phyloP scores from a whole-genome alignment of 176 grass and related monocot species.

The Typha latifolia region DNA sequence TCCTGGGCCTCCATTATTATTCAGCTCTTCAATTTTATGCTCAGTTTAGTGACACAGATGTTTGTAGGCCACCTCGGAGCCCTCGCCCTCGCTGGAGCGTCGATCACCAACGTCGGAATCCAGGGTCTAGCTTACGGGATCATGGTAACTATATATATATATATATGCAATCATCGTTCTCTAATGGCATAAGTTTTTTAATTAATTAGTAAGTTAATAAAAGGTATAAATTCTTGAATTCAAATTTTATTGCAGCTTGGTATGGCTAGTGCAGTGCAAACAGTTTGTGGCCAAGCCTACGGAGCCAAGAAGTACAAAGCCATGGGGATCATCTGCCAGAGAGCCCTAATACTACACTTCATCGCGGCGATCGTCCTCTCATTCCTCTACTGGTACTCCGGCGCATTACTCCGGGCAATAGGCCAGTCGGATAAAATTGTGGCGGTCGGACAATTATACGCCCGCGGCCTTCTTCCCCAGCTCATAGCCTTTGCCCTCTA shows the following conservation, averaged over 20 bases:
- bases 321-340: constrained; percentile 58
- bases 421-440: constrained; percentile 38
- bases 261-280: constrained; percentile 78
- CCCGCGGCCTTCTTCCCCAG: constrained; percentile 39
- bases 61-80: constrained; percentile 71
- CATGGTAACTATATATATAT: constrained; percentile 32
- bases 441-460: constrained; percentile 42
- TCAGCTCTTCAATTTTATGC: constrained; percentile 59
- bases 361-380: constrained; percentile 26
- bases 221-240: not conserved
- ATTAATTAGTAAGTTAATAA: too few species aligned
- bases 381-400: constrained; percentile 62
- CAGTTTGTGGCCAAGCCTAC: constrained; percentile 70
- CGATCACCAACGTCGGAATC: constrained; percentile 78
- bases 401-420: constrained; percentile 41
- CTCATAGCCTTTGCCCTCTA: constrained; percentile 60
- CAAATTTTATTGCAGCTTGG: constrained; percentile 41
- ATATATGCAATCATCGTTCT: not conserved
- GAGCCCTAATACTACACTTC: constrained; percentile 56
- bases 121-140: constrained; percentile 79
- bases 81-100: constrained; percentile 61
- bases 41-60: constrained; percentile 77
- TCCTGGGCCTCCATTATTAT: constrained; percentile 75
- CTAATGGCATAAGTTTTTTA: not conserved
- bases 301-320: constrained; percentile 49